Evolutionary conservation across 768 basidiomycete species (phyloP), one percentile per base, ranked within the genome.

Genomic region (Hygrophorus russula): DNA sequence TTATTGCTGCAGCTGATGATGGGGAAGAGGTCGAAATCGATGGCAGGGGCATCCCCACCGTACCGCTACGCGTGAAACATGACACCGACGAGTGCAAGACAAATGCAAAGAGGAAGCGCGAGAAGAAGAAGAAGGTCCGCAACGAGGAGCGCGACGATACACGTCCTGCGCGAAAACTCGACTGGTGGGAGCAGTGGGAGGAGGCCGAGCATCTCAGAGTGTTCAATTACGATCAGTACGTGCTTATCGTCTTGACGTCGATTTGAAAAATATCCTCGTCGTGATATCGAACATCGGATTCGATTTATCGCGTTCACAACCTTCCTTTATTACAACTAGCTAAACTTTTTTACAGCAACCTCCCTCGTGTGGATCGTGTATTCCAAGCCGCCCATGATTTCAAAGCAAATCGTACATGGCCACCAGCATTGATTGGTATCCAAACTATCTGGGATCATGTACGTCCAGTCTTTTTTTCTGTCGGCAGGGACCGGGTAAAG

Each of bases 151-250:
- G 24, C 24, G 24, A 24, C 7, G 30, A 19, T 15, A 14, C 44
- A 35, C 14, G 20, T 33, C 35, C 3, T 38, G 12, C 37, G 1
- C 47, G 36, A 13, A 53, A 55, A 24, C 63, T 55, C 47, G 63
- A 64, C 33, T 88, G 83, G 83, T 82, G 71, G 63, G 75, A 83
- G 46, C 63, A 74, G n/a, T 88, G 85, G 85, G 72, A 71, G 39
- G 74, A 80, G 33, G 65, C 62, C 2, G 82, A 86, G 55, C 58
- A 66, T 38, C 58, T 68, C 27, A 64, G 75, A 46, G 57, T 63
- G 31, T 60, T 54, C 33, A 62, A 59, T 29, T 73, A 71, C 45
- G 66, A 82, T 53, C 57, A 63, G 82, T 83, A 49, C 51, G 78
- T 64, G 12, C 6, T 14, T 30, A 20, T 17, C 28, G 38, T 31